phyloP scores from a whole-genome alignment of 371 early-diverging fungal species.

The Syncephalastrum monosporum region DNA sequence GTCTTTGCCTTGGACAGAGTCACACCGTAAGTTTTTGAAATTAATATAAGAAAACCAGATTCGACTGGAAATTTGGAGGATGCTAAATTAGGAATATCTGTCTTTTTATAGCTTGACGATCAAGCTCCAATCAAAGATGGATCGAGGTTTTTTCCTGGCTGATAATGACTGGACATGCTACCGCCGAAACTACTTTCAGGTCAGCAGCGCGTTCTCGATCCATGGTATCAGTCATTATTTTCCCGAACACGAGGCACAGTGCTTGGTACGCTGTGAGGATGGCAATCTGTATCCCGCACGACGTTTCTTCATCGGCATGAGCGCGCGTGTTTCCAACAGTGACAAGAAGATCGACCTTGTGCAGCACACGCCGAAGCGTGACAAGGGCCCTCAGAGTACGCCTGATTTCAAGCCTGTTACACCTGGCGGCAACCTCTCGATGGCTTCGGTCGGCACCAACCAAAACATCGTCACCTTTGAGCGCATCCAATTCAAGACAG shows the following conservation, averaged over 20 bases:
- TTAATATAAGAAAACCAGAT: not conserved
- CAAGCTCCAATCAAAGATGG: slow-evolving; percentile 56
- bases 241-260: slow-evolving; percentile 42
- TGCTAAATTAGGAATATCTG: not conserved
- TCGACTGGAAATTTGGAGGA: not conserved
- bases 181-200: slow-evolving; percentile 86
- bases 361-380: slow-evolving; percentile 86
- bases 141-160: slow-evolving; percentile 74
- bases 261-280: slow-evolving; percentile 42
- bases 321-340: slow-evolving; percentile 52
- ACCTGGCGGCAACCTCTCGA: slow-evolving; percentile 45
- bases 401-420: slow-evolving; percentile 55
- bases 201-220: slow-evolving; percentile 65
- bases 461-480: slow-evolving; percentile 69
- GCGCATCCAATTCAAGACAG: slow-evolving; percentile 86
- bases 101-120: slow-evolving; percentile 15
- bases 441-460: slow-evolving; percentile 31
- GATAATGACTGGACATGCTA: slow-evolving; percentile 86
- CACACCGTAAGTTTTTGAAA: slow-evolving; percentile 28
- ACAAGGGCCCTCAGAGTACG: slow-evolving; percentile 77
- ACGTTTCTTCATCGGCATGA: slow-evolving; percentile 65
- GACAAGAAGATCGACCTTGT: slow-evolving; percentile 72
- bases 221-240: slow-evolving; percentile 37
- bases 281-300: slow-evolving; percentile 20
- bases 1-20: slow-evolving; percentile 49